Conservation (phyloP, 2,329 filamentous ascomycete species). For the Penicillium italicum region DNA sequence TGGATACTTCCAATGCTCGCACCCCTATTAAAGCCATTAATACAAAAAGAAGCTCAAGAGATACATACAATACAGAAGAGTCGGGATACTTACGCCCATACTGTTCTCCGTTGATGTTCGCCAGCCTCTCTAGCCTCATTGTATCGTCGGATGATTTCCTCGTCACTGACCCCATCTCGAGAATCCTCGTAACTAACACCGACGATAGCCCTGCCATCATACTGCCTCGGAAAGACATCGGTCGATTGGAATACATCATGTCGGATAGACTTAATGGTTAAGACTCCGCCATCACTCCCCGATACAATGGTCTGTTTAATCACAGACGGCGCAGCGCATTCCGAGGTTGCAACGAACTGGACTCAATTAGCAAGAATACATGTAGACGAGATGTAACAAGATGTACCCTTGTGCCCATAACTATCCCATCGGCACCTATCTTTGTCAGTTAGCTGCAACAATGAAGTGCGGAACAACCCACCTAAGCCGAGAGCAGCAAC, state of each 20-base stretch:
- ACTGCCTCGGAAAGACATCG: constrained; percentile 18
- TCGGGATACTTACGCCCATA: constrained; percentile 19
- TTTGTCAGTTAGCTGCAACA: constrained; percentile 31
- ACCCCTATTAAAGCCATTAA: constrained; percentile 5
- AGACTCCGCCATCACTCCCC: constrained; percentile 44
- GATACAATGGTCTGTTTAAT: constrained; percentile 44
- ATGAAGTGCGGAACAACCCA: constrained; percentile 17
- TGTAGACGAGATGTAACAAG: background rate
- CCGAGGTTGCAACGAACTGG: constrained; percentile 46
- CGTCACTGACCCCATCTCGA: constrained; percentile 10
- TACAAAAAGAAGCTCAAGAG: background rate
- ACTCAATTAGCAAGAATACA: constrained; percentile 15
- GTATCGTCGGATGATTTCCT: constrained; percentile 19
- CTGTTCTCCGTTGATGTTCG: constrained; percentile 17
- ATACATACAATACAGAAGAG: background rate
- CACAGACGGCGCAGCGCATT: constrained; percentile 44
- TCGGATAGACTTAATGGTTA: constrained; percentile 45
- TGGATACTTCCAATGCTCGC: constrained; percentile 19
- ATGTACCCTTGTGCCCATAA: constrained; percentile 22
- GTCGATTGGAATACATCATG: constrained; percentile 25
- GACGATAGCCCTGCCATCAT: constrained; percentile 20
- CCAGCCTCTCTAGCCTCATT: constrained; percentile 14
- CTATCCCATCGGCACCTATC: constrained; percentile 20
- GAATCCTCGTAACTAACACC: constrained; percentile 16
- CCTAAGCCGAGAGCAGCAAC: constrained; percentile 56